These are phyloP conservation scores for Eragrostis tef DNA, from an alignment of 202 grass and related monocot genomes.

Conservation along the genomic window DNA sequence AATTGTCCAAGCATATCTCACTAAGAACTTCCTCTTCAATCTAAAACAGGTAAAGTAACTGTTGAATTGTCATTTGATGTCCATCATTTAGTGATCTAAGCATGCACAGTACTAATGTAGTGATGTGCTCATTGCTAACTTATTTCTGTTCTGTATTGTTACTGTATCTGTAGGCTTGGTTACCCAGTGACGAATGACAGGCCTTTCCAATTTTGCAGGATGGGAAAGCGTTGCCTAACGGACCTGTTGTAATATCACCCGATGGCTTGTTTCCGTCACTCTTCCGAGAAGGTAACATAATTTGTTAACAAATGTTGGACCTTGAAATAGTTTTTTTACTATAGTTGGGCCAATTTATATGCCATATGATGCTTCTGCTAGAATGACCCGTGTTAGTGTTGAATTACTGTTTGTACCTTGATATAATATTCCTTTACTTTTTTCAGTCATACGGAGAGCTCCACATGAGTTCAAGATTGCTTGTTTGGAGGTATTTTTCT, in stretches of 20 bases:
- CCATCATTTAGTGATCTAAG: constrained; percentile 18
- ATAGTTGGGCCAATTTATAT: constrained; percentile 8
- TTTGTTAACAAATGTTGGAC: constrained; percentile 33
- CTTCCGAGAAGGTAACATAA: constrained; percentile 86
- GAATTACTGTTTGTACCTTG: constrained; percentile 15
- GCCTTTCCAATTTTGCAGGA: constrained; percentile 62
- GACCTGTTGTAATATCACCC: constrained; percentile 97
- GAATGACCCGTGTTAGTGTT: constrained; percentile 19
- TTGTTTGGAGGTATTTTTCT: constrained; percentile 89
- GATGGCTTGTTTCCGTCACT: constrained; percentile 98
- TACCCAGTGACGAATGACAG: constrained; percentile 35
- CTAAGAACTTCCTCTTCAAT: constrained; percentile 96
- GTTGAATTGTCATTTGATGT: constrained; percentile 14
- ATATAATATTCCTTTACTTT: constrained; percentile 39
- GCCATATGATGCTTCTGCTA: constrained; percentile 9
- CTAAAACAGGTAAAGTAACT: constrained; percentile 81
- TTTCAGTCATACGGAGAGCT: constrained; percentile 89
- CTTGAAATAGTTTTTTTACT: constrained; percentile 19
- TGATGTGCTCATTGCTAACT: constrained; percentile 7
- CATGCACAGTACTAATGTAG: not conserved
- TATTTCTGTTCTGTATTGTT: constrained; percentile 14
- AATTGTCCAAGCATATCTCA: constrained; percentile 98
- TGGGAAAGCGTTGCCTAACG: constrained; percentile 92
- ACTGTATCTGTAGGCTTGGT: constrained; percentile 25
- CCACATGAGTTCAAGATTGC: constrained; percentile 99